Base-by-base conservation (phyloP, 495 filamentous ascomycete species). In the Penicillium diatomitis region DNA sequence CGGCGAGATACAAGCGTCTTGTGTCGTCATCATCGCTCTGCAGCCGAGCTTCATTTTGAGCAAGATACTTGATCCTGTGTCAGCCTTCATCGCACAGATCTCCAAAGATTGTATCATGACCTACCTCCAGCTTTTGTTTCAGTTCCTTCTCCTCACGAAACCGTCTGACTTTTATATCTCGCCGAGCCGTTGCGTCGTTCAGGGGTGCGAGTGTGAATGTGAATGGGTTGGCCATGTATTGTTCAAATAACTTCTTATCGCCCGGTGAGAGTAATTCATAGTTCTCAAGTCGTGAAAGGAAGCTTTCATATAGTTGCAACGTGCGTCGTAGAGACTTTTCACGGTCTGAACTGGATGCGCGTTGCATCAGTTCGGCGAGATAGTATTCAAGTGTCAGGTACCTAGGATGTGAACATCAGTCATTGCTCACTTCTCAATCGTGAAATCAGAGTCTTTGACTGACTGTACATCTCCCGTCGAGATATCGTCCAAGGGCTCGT, bases 401-500 rank as follows among this genome's bases (percentile, higher is more conserved):
- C 59, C 83, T 87, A 58, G 42, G 44, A 38, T 36, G 3, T 5
- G 39, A 38, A 11, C 8, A 54, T 65, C 49, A 66, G 61, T 20
- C 20, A 20, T 20, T 20, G 20, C 20, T 20, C 20, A 20, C 20
- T 20, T 20, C 27, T 7, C 32, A 30, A 27, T 64, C 60, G 37
- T 60, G 46, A 39, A 71, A 53, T 51, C 67, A 61, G 35, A 58
- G 58, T 46, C 65, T 48, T 57, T 57, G 62, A 52, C 52, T 58
- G 78, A 95, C 77, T 84, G 86, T 38, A 98, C 65, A 65, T 92
- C 82, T n/a, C 74, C 76, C 8, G 90, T 91, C 8, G 86, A 74
- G 31, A 97, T 70, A 72, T 98, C 92, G 47, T 97, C 94, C 32
- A 95, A 66, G 2, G 79, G 76, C 62, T 98, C 92, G 64, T 98